Conservation (phyloP, 176 grass and related monocot species). For the Chrysopogon serrulatus region DNA sequence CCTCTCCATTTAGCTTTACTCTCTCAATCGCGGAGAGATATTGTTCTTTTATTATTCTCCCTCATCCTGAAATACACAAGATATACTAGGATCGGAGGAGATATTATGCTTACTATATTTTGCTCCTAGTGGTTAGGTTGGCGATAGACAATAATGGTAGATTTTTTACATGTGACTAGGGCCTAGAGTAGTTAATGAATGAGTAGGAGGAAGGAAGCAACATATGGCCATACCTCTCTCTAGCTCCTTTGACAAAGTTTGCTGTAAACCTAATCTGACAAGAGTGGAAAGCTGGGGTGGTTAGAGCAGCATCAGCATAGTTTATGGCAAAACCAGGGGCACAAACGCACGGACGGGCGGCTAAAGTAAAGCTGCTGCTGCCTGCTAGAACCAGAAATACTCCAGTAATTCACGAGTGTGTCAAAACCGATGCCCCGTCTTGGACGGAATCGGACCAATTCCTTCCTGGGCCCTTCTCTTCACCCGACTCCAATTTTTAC, state of each 20-base stretch:
- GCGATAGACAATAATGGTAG: no score
- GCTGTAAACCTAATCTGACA: background rate
- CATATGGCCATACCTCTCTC: background rate
- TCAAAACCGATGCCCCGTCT: slow-evolving; percentile 11
- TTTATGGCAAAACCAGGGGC: background rate
- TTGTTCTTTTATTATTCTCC: background rate
- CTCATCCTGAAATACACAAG: background rate
- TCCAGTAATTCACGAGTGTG: background rate
- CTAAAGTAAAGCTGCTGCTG: background rate
- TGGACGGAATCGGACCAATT: slow-evolving; percentile 20
- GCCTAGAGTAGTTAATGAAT: no score
- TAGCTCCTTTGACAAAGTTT: background rate
- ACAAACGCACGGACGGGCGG: background rate
- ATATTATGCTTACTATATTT: background rate
- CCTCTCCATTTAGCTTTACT: background rate
- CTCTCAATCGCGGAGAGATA: background rate
- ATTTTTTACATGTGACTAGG: no score
- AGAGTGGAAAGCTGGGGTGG: background rate
- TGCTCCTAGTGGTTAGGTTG: background rate
- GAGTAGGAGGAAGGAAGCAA: background rate
- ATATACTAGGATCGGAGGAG: background rate
- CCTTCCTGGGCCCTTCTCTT: background rate
- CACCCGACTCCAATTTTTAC: background rate
- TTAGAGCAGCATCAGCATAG: background rate
- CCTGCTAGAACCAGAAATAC: slow-evolving; percentile 1